Evolutionary conservation across 2,329 filamentous ascomycete species (phyloP).

Genomic region (Diaporthe velutina): DNA sequence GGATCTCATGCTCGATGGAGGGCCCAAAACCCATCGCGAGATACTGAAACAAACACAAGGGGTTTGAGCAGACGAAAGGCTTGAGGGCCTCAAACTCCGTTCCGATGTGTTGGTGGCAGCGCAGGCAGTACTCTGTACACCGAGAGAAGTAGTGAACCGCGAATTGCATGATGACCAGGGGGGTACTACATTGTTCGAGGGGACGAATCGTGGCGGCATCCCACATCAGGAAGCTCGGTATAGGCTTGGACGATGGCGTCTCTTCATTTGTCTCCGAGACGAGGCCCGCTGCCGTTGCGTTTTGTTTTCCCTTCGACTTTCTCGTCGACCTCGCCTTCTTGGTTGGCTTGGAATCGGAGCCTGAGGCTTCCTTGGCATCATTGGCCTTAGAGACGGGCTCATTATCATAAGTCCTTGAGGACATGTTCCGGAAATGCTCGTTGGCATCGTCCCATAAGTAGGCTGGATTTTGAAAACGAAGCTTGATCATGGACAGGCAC

Average conservation of each 20-base stretch:
- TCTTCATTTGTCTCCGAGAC: slow-evolving; percentile 12
- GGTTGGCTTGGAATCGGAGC: slow-evolving; percentile 25
- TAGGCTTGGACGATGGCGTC: slow-evolving; percentile 15
- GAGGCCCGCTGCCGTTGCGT: neutral
- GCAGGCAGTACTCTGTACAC: slow-evolving; percentile 88
- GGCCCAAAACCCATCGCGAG: slow-evolving; percentile 88
- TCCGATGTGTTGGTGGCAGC: slow-evolving; percentile 80
- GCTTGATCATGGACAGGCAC: slow-evolving; percentile 72
- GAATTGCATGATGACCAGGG: slow-evolving; percentile 78
- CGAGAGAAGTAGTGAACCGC: slow-evolving; percentile 80
- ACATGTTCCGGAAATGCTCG: slow-evolving; percentile 44
- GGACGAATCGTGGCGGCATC: slow-evolving; percentile 15
- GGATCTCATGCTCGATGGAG: slow-evolving; percentile 86
- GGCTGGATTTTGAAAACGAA: slow-evolving; percentile 57
- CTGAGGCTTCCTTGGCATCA: neutral
- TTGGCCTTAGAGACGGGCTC: neutral
- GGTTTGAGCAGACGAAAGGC: slow-evolving; percentile 81
- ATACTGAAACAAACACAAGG: slow-evolving; percentile 89
- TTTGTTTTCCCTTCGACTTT: neutral
- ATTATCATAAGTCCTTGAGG: neutral
- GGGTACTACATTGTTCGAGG: slow-evolving; percentile 58
- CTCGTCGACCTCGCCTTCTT: neutral
- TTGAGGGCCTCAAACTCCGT: slow-evolving; percentile 78
- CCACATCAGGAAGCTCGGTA: slow-evolving; percentile 13
- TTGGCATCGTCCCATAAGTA: slow-evolving; percentile 77